Evolutionary conservation across 352 stramenopile species (phyloP), one percentile per base, ranked within the genome.

Genomic region (Globisporangium takayamanum): DNA sequence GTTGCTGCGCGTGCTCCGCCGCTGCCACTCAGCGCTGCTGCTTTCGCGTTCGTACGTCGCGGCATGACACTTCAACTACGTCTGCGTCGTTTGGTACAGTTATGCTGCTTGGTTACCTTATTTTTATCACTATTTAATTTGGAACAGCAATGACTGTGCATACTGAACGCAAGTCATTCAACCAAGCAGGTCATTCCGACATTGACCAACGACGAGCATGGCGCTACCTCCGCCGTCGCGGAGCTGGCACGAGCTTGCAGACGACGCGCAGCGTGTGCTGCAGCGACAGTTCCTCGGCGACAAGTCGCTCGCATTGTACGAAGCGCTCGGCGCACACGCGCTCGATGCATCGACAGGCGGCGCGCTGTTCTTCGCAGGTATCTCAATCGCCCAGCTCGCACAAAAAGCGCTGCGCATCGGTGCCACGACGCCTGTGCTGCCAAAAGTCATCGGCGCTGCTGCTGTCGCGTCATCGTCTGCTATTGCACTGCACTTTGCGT

Each of bases 401-500:
- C 76, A 88, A 64, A 76, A 77, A 52, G 51, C 62, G 45, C 59
- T 80, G 28, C 68, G 61, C 11, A 57, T 89, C 39, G 73, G 73
- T 12, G 80, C 75, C 12, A 63, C 80, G 42, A 80, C 73, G 37
- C 64, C 64, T 8, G 60, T 88, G 25, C 50, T 83, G 1, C 80
- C 77, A 47, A 64, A 70, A 28, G 16, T 64, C 10, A 25, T 87
- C 18, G 80, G 79, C 6, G 55, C 56, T 22, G 64, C 64, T 12
- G 75, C 75, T 0, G 76, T 89, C 42, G 73, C 69, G 26, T 65
- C 73, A 2, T 89, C 78, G 2, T 87, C 78, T 0, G 68, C 68
- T 3, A 47, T 67, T 42, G 69, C 68, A 36, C 60, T 81, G 50
- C 77, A 81, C 45, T 87, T 78, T 47, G 75, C 74, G 7, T 85